A percentile compares a stretch with the other conserved stretches of the same genome.
These are phyloP conservation scores for Aphanocladium album DNA, from an alignment of 2,329 filamentous ascomycete genomes.

Conservation along the genomic window DNA sequence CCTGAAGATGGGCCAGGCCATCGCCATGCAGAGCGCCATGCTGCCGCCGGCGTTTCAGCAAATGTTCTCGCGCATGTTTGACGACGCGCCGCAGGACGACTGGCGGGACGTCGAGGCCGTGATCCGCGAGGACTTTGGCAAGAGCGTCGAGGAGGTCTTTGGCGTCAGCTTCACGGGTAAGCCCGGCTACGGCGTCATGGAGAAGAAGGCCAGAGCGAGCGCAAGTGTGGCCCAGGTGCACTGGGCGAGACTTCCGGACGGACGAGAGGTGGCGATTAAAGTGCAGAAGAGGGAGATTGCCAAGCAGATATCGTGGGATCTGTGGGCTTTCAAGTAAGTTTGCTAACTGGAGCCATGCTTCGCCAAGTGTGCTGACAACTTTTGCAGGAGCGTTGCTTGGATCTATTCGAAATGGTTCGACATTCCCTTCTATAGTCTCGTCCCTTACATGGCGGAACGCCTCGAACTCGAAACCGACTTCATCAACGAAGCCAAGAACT, in stretches of 20 bases:
- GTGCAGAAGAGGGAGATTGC: conserved; percentile 94
- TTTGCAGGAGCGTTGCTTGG: conserved; percentile 63
- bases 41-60: conserved; percentile 90
- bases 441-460: conserved; percentile 91
- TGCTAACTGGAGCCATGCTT: background rate
- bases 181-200: conserved; percentile 61
- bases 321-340: conserved; percentile 85
- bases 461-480: conserved; percentile 93
- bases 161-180: conserved; percentile 75
- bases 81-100: conserved; percentile 88
- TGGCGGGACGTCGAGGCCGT: conserved; percentile 85
- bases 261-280: conserved; percentile 89
- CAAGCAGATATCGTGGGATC: conserved; percentile 86
- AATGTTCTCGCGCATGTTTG: conserved; percentile 97
- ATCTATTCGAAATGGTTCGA: conserved; percentile 87
- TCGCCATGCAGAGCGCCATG: conserved; percentile 95
- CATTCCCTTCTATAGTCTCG: conserved; percentile 83
- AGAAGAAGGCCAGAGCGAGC: conserved; percentile 60
- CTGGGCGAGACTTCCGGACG: conserved; percentile 82
- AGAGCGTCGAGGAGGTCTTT: conserved; percentile 83
- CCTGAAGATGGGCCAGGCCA: conserved; percentile 95
- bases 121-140: conserved; percentile 83
- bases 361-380: conserved; percentile 15
- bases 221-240: conserved; percentile 96
- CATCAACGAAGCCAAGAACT: conserved; percentile 82